A percentile compares a stretch with the other conserved stretches of the same genome.
Evolutionary conservation across 2,329 filamentous ascomycete genomes (phyloP).

Genomic region (Neoascochyta sp.): DNA sequence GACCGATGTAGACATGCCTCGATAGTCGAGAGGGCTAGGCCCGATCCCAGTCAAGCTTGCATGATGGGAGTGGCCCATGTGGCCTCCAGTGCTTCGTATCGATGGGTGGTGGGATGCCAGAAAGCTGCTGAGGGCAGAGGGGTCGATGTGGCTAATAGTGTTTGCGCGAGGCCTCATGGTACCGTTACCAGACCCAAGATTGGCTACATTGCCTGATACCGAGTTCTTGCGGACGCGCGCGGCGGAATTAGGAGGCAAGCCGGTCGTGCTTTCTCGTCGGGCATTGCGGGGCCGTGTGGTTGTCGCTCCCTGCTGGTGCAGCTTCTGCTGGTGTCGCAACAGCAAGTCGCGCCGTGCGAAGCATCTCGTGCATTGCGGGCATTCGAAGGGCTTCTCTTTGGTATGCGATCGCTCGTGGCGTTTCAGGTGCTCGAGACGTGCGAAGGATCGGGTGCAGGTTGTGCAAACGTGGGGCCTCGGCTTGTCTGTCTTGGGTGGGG

Average conservation of each 20-base stretch:
- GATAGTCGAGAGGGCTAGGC: slow-evolving; percentile 59
- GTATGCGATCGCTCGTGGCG: slow-evolving; percentile 97
- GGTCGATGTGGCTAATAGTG: slow-evolving; percentile 91
- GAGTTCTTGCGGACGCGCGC: slow-evolving; percentile 90
- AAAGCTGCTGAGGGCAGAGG: slow-evolving; percentile 65
- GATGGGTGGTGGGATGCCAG: slow-evolving; percentile 56
- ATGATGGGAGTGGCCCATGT: slow-evolving; percentile 62
- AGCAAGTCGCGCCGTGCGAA: slow-evolving; percentile 91
- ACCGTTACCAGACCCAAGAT: slow-evolving; percentile 48
- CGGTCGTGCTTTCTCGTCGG: slow-evolving; percentile 81
- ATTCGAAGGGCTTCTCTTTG: slow-evolving; percentile 98
- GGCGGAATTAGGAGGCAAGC: slow-evolving; percentile 63
- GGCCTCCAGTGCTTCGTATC: slow-evolving; percentile 49
- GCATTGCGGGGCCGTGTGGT: slow-evolving; percentile 77
- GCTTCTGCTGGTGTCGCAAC: slow-evolving; percentile 94
- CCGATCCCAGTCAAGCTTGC: slow-evolving; percentile 67
- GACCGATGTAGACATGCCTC: slow-evolving; percentile 66
- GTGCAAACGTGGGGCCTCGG: slow-evolving; percentile 90
- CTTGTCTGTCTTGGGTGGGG: slow-evolving; percentile 93
- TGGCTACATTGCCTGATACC: slow-evolving; percentile 59
- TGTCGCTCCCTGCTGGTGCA: slow-evolving; percentile 88
- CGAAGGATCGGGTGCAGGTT: slow-evolving; percentile 89
- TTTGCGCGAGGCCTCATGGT: slow-evolving; percentile 86
- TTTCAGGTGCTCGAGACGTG: slow-evolving; percentile 92
- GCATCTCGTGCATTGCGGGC: slow-evolving; percentile 87